phyloP scores from a whole-genome alignment of 2,329 filamentous ascomycete genomes.

The Hypoxylon rubiginosum region DNA sequence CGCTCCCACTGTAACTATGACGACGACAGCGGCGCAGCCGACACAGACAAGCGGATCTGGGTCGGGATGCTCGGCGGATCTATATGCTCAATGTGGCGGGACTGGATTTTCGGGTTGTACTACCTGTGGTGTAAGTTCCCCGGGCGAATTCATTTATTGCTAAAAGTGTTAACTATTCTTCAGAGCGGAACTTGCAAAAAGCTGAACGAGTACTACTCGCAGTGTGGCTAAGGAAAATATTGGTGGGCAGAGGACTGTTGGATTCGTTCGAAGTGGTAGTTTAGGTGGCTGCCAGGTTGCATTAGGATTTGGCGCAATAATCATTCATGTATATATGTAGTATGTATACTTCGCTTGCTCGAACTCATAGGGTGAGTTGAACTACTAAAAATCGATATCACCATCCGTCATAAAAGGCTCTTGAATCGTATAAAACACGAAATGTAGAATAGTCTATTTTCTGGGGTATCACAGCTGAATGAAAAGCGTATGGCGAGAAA shows the following conservation, averaged over 20 bases:
- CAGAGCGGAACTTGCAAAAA: constrained; percentile 44
- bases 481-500: constrained; percentile 10
- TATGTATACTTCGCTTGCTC: constrained; percentile 7
- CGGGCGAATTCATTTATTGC: background rate
- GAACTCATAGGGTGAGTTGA: constrained; percentile 12
- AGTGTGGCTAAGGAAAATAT: constrained; percentile 37
- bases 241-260: background rate
- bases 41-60: constrained; percentile 21
- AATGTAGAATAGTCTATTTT: constrained; percentile 13
- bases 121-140: constrained; percentile 43
- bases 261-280: background rate
- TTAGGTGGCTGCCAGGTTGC: background rate
- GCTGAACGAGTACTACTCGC: constrained; percentile 48
- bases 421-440: constrained; percentile 7
- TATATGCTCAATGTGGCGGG: constrained; percentile 48
- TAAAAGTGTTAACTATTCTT: constrained; percentile 29
- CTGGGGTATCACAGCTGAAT: constrained; percentile 28
- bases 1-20: constrained; percentile 13
- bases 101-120: constrained; percentile 46
- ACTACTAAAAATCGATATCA: constrained; percentile 13
- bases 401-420: constrained; percentile 9
- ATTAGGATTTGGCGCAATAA: background rate
- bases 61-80: constrained; percentile 39
- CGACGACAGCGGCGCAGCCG: constrained; percentile 24
- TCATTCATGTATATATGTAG: constrained; percentile 21